Percentiles rank a stretch among this genome's conserved stretches.
Conservation (phyloP, 495 filamentous ascomycete genomes). For the Cercophora scortea region DNA sequence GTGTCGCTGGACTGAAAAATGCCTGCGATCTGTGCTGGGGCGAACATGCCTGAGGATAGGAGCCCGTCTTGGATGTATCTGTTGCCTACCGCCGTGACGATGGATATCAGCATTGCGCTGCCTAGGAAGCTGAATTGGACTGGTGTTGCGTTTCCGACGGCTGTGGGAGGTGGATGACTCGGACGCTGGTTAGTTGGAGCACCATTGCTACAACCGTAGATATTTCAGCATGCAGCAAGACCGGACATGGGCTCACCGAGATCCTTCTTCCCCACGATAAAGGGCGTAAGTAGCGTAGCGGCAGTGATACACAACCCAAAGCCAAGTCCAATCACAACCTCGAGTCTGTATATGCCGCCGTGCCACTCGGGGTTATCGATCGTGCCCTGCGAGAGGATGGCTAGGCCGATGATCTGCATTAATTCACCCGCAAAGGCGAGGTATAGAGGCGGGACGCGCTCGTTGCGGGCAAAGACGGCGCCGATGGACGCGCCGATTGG, state of each 20-base stretch:
- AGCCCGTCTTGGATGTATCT: neutral
- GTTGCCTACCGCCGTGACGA: neutral
- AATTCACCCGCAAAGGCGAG: neutral
- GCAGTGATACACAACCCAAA: neutral
- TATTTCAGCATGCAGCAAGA: neutral
- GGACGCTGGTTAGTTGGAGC: neutral
- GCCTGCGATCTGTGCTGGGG: neutral
- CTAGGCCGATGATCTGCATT: neutral
- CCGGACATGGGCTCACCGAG: neutral
- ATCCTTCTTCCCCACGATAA: neutral
- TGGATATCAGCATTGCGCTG: neutral
- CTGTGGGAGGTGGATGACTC: neutral
- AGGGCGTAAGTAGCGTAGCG: neutral
- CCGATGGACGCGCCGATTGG: constrained; percentile 5
- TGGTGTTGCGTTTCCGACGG: neutral
- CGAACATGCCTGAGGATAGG: neutral
- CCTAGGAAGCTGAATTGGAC: neutral
- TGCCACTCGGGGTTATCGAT: neutral
- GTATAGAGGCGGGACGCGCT: neutral
- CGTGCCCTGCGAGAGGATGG: neutral
- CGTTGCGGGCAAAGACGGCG: neutral
- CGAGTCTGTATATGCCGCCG: neutral
- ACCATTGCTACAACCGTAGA: neutral
- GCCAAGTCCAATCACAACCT: neutral
- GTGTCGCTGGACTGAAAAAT: neutral